Percentiles rank a stretch among this genome's conserved stretches.
These are phyloP conservation scores for Lasiodiplodia sp. DNA, from an alignment of 2,329 filamentous ascomycete species.

Conservation along the genomic window DNA sequence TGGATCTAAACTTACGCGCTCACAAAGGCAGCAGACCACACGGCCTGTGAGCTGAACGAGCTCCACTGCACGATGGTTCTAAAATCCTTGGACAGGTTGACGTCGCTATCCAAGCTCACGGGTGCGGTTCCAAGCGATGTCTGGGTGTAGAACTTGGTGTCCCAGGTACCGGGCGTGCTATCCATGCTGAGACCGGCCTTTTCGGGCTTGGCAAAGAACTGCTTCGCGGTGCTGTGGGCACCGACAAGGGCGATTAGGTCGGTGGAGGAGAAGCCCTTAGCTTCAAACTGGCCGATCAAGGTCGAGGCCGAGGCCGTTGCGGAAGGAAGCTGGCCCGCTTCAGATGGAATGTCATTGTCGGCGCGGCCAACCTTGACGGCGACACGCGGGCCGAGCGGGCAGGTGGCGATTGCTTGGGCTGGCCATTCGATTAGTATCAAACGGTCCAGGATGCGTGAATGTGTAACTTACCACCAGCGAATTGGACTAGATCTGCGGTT, in stretches of 20 bases:
- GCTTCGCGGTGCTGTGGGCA: slow-evolving; percentile 60
- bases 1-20: slow-evolving; percentile 30
- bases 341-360: slow-evolving; percentile 52
- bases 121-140: slow-evolving; percentile 40
- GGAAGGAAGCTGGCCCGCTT: slow-evolving; percentile 56
- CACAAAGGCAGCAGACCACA: slow-evolving; percentile 44
- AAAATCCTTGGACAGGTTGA: slow-evolving; percentile 41
- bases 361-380: slow-evolving; percentile 58
- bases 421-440: slow-evolving; percentile 31
- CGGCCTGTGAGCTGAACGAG: slow-evolving; percentile 38
- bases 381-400: slow-evolving; percentile 61
- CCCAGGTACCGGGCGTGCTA: slow-evolving; percentile 59
- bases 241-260: slow-evolving; percentile 64
- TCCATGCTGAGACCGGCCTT: slow-evolving; percentile 55
- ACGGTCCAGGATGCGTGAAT: not conserved
- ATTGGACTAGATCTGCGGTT: slow-evolving; percentile 63
- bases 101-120: slow-evolving; percentile 32
- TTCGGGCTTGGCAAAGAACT: slow-evolving; percentile 54
- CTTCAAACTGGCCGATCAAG: slow-evolving; percentile 56
- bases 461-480: slow-evolving; percentile 46
- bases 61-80: slow-evolving; percentile 35
- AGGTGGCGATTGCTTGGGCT: slow-evolving; percentile 57
- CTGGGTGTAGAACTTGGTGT: slow-evolving; percentile 58
- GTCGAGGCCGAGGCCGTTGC: slow-evolving; percentile 50
- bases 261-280: slow-evolving; percentile 59